Evolutionary conservation across 2,329 filamentous ascomycete species (phyloP).

Genomic region (Penicillium sclerotiorum): DNA sequence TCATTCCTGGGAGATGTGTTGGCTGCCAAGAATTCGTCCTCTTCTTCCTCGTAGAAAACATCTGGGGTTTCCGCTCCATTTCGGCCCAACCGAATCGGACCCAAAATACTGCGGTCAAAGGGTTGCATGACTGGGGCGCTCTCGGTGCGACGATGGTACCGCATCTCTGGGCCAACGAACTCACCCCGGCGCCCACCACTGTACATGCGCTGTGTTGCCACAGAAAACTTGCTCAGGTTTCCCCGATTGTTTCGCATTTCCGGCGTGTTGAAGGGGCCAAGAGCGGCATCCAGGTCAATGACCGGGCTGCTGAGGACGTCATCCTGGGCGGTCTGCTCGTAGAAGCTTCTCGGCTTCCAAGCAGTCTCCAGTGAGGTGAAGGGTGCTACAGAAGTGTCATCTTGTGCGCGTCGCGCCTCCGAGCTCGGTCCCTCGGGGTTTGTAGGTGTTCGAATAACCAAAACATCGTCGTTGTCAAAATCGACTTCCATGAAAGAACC

Average conservation of each 20-base stretch:
- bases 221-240: conserved; percentile 41
- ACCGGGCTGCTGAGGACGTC: conserved; percentile 71
- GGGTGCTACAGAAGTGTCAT: conserved; percentile 19
- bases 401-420: conserved; percentile 18
- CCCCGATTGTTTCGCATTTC: conserved; percentile 40
- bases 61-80: conserved; percentile 45
- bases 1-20: conserved; percentile 31
- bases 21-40: conserved; percentile 52
- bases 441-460: conserved; percentile 49
- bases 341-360: conserved; percentile 49
- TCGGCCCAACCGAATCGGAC: conserved; percentile 40
- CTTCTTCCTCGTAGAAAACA: conserved; percentile 55
- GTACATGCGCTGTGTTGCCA: conserved; percentile 50
- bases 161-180: conserved; percentile 52
- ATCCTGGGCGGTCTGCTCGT: conserved; percentile 53
- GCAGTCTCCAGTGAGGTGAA: conserved; percentile 36
- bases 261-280: conserved; percentile 85
- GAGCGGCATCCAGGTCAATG: conserved; percentile 90
- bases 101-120: conserved; percentile 47
- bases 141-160: conserved; percentile 53
- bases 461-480: conserved; percentile 54
- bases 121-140: conserved; percentile 54
- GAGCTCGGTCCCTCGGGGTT: conserved; percentile 36
- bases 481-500: conserved; percentile 48
- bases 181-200: conserved; percentile 51